Evolutionary conservation across 148 eudicot genomes (phyloP).

Genomic region (Chenopodium formosanum): DNA sequence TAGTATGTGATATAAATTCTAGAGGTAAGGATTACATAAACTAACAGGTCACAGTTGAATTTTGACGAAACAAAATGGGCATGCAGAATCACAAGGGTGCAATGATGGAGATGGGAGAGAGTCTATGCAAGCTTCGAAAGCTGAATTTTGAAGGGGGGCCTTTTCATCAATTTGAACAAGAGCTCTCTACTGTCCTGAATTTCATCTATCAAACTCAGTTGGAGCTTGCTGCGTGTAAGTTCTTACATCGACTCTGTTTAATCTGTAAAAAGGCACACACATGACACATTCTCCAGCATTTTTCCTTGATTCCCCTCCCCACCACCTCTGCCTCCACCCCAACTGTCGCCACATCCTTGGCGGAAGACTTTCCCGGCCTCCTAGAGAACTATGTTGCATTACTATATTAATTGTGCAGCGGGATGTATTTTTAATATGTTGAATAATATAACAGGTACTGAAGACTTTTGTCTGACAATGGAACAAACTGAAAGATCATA

Average conservation of each 20-base stretch:
- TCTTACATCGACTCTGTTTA: not conserved
- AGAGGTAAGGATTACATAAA: not conserved
- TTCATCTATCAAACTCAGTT: constrained; percentile 87
- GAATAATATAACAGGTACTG: constrained; percentile 45
- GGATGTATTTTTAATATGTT: not conserved
- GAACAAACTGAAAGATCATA: constrained; percentile 86
- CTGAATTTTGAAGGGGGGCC: constrained; percentile 63
- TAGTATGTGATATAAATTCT: no score
- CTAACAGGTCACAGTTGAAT: not conserved
- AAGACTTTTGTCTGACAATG: constrained; percentile 65
- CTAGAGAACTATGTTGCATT: no score
- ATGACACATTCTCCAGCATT: not conserved
- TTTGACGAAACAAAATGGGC: not conserved
- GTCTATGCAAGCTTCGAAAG: constrained; percentile 70
- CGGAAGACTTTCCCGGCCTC: not conserved
- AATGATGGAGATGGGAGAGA: constrained; percentile 91
- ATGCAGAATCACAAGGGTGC: constrained; percentile 82
- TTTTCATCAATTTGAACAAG: constrained; percentile 63
- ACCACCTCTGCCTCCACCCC: not conserved
- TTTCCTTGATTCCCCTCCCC: not conserved
- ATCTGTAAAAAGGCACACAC: not conserved
- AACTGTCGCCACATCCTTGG: not conserved
- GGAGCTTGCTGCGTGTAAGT: constrained; percentile 89
- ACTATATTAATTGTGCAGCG: no score
- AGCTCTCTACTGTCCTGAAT: constrained; percentile 73